Evolutionary conservation across 805 yeast genomes (phyloP).

Genomic region (Candida easanensis): DNA sequence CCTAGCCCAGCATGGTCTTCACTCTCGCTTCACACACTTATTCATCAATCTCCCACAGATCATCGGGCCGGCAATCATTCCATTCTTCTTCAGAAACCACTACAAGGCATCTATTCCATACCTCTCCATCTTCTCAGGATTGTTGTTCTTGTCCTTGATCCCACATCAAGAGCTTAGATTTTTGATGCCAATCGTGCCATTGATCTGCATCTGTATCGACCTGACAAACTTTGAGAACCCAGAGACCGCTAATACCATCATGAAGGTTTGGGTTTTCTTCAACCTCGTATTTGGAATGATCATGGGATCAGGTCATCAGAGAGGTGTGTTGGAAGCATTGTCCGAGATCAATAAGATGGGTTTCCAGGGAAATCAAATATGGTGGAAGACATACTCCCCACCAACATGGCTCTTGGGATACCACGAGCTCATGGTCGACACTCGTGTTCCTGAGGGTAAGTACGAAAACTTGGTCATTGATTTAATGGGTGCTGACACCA

Average conservation of each 20-base stretch:
- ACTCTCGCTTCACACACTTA: slow-evolving; percentile 72
- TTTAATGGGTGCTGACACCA: slow-evolving; percentile 42
- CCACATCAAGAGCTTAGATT: slow-evolving; percentile 97
- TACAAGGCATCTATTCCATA: slow-evolving; percentile 50
- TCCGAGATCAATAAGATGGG: slow-evolving; percentile 33
- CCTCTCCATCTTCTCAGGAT: slow-evolving; percentile 59
- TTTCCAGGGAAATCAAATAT: slow-evolving; percentile 46
- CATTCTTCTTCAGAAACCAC: slow-evolving; percentile 34
- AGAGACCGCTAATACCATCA: slow-evolving; percentile 18
- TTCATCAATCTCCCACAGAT: slow-evolving; percentile 75
- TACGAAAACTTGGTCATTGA: slow-evolving; percentile 34
- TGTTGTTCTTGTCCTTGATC: slow-evolving; percentile 58
- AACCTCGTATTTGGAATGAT: slow-evolving; percentile 56
- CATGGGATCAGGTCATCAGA: slow-evolving; percentile 86
- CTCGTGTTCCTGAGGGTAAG: not conserved
- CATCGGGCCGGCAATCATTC: slow-evolving; percentile 69
- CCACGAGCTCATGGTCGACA: slow-evolving; percentile 18
- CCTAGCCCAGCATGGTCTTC: slow-evolving; percentile 77
- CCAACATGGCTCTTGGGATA: slow-evolving; percentile 75
- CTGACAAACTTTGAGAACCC: slow-evolving; percentile 32
- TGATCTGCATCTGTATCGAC: slow-evolving; percentile 57
- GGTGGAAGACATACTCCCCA: slow-evolving; percentile 96
- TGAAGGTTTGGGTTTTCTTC: slow-evolving; percentile 57
- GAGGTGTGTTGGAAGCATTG: slow-evolving; percentile 77
- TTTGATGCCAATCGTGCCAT: slow-evolving; percentile 73